Conservation (phyloP, 2,329 filamentous ascomycete species). For the Penicillium sp. region DNA sequence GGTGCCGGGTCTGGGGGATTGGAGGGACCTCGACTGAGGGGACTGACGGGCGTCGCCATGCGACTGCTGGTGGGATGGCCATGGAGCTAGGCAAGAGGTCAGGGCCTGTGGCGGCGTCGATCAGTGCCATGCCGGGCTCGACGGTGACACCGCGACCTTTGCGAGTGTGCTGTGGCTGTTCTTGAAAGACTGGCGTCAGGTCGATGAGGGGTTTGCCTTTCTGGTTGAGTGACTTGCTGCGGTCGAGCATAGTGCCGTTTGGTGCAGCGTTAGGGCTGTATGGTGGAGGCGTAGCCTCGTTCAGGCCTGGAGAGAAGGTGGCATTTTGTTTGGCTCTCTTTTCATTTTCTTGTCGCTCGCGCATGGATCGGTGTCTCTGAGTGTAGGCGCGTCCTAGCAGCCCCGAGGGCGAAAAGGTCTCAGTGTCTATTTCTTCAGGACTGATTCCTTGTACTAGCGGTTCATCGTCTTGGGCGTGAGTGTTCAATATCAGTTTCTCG, state of each 20-base stretch:
- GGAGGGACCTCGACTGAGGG: slow-evolving; percentile 16
- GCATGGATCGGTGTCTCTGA: slow-evolving; percentile 41
- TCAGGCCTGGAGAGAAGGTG: slow-evolving; percentile 48
- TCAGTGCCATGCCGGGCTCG: slow-evolving; percentile 39
- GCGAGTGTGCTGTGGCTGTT: slow-evolving; percentile 53
- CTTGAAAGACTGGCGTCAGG: slow-evolving; percentile 64
- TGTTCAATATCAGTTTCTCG: slow-evolving; percentile 28
- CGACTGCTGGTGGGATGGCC: slow-evolving; percentile 39
- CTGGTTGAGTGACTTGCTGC: slow-evolving; percentile 47
- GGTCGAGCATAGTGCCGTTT: slow-evolving; percentile 36
- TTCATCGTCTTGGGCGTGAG: slow-evolving; percentile 7
- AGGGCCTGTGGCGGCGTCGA: slow-evolving; percentile 45
- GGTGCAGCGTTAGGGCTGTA: slow-evolving; percentile 24
- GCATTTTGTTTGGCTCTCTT: slow-evolving; percentile 41
- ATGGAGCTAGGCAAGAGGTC: slow-evolving; percentile 36
- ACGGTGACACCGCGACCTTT: slow-evolving; percentile 47
- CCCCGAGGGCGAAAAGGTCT: slow-evolving; percentile 39
- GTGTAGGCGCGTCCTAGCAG: slow-evolving; percentile 43
- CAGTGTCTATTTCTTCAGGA: slow-evolving; percentile 17
- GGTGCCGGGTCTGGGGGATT: slow-evolving; percentile 23
- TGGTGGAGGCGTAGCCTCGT: slow-evolving; percentile 33
- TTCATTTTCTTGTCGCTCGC: slow-evolving; percentile 40
- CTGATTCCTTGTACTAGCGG: slow-evolving; percentile 5
- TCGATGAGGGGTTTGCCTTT: slow-evolving; percentile 66
- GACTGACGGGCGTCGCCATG: slow-evolving; percentile 38